Percentiles rank a stretch among this genome's conserved stretches.
These are phyloP conservation scores for Solanum arcanum DNA, from an alignment of 257 asterid species.

Conservation along the genomic window DNA sequence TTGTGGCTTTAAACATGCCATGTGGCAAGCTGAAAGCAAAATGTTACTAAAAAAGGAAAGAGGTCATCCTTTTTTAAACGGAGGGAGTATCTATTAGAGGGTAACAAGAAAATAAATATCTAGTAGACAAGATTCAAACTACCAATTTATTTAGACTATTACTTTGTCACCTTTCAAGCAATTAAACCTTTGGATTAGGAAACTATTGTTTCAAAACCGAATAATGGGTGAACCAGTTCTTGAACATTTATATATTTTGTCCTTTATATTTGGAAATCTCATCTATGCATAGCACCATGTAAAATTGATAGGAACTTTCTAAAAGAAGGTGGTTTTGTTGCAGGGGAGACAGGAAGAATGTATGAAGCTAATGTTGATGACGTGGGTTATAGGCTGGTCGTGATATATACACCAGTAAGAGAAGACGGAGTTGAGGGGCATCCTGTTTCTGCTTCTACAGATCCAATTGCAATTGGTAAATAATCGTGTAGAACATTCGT, in stretches of 20 bases:
- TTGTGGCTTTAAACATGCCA: no score
- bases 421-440: slow-evolving; percentile 95
- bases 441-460: slow-evolving; percentile 91
- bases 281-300: background rate
- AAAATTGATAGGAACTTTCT: background rate
- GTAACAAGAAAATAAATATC: no score
- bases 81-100: no score
- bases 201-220: background rate
- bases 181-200: background rate
- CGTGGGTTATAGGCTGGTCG: slow-evolving; percentile 92
- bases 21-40: no score
- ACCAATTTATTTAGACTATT: background rate
- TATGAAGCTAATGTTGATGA: slow-evolving; percentile 99
- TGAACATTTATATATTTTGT: background rate
- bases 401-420: slow-evolving; percentile 78
- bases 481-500: background rate
- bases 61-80: no score
- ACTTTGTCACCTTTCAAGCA: background rate
- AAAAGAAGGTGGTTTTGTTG: background rate
- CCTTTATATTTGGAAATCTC: background rate
- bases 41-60: no score
- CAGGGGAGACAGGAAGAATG: slow-evolving; percentile 99
- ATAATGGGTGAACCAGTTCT: background rate
- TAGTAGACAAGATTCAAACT: no score
- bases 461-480: slow-evolving; percentile 84